Evolutionary conservation across 257 asterid genomes (phyloP).

Genomic region (Capsicum chinense): DNA sequence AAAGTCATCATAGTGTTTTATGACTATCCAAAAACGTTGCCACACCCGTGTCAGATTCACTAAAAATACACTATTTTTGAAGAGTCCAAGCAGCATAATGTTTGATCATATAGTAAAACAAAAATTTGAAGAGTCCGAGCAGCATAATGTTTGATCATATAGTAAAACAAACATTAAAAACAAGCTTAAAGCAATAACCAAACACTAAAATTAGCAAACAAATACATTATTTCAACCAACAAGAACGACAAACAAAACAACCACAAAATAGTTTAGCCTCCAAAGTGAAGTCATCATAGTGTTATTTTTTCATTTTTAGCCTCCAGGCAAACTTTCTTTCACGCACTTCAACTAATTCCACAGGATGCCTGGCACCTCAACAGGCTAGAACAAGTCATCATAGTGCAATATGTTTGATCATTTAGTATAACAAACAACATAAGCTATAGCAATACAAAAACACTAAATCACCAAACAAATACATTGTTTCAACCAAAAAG

Average conservation of each 20-base stretch:
- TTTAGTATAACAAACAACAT: not conserved
- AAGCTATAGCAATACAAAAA: not conserved
- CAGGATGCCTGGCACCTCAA: too few relatives aligned
- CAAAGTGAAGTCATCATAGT: not conserved
- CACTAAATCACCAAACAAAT: constrained; percentile 23
- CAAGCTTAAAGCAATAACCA: not conserved
- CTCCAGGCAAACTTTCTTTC: too few relatives aligned
- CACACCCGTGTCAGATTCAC: too few relatives aligned
- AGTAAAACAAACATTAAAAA: not conserved
- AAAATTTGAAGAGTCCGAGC: too few relatives aligned
- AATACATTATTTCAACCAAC: not conserved
- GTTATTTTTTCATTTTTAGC: too few relatives aligned
- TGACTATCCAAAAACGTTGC: too few relatives aligned
- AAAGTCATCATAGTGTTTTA: too few relatives aligned
- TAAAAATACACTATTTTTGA: too few relatives aligned
- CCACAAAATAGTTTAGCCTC: not conserved
- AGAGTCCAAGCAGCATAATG: too few relatives aligned
- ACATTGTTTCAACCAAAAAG: not conserved
- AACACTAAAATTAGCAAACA: not conserved
- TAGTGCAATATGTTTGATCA: not conserved
- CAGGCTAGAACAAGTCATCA: too few relatives aligned
- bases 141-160: not conserved
- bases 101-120: not conserved
- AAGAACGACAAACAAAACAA: not conserved
- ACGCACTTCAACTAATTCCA: too few relatives aligned